Percentiles rank a stretch among this genome's conserved stretches.
phyloP scores from a whole-genome alignment of 768 basidiomycete genomes.

The Chiua virens region DNA sequence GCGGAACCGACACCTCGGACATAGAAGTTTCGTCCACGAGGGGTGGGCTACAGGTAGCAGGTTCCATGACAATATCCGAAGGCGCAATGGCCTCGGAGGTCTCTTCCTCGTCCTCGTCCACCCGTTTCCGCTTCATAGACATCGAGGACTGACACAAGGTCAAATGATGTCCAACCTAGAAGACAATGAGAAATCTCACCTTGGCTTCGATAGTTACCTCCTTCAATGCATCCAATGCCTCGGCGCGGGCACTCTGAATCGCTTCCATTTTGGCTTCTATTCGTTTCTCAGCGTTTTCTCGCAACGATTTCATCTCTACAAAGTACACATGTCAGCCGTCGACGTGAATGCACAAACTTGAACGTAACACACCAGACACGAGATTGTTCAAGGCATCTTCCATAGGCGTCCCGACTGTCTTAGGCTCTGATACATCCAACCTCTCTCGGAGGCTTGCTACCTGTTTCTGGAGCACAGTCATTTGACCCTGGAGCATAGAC shows the following conservation, averaged over 20 bases:
- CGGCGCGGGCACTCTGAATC: conserved; percentile 41
- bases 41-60: not conserved
- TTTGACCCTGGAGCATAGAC: conserved; percentile 27
- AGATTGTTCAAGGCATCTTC: conserved; percentile 38
- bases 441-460: conserved; percentile 19
- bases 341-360: not conserved
- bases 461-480: conserved; percentile 18
- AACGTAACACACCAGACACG: conserved; percentile 39
- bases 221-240: conserved; percentile 38
- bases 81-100: not conserved
- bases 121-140: conserved; percentile 66
- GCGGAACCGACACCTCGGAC: conserved; percentile 2
- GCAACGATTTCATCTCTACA: conserved; percentile 47
- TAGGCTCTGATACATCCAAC: conserved; percentile 18
- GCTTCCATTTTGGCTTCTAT: conserved; percentile 47
- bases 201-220: conserved; percentile 35
- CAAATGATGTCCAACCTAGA: conserved; percentile 15
- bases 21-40: not conserved
- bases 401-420: conserved; percentile 7
- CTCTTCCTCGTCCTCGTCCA: conserved; percentile 33
- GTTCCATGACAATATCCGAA: not conserved
- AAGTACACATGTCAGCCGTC: not conserved
- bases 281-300: conserved; percentile 43
- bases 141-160: conserved; percentile 30
- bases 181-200: conserved; percentile 17